A percentile compares a stretch with the other conserved stretches of the same genome.
Evolutionary conservation across 805 yeast species (phyloP).

Genomic region (Nakazawaea laoshanensis): DNA sequence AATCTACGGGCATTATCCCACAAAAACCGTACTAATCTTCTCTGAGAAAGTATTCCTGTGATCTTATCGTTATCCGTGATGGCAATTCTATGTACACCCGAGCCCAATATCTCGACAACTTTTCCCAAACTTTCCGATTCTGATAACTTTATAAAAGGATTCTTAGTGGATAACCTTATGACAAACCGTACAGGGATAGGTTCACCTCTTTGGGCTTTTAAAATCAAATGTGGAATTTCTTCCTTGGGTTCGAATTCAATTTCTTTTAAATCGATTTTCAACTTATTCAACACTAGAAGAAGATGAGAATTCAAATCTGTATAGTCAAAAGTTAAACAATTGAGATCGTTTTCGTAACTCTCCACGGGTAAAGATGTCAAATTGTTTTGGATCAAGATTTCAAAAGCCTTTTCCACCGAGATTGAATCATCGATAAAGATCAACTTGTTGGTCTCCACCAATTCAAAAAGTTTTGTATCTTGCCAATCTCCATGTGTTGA

Average conservation of each 20-base stretch:
- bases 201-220: slow-evolving; percentile 74
- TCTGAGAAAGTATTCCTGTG: slow-evolving; percentile 83
- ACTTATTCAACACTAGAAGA: slow-evolving; percentile 73
- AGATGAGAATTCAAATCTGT: slow-evolving; percentile 84
- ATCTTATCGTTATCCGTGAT: slow-evolving; percentile 49
- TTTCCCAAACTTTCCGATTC: slow-evolving; percentile 60
- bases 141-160: slow-evolving; percentile 74
- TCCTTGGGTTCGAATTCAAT: slow-evolving; percentile 25
- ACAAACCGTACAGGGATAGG: slow-evolving; percentile 91
- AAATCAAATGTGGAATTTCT: slow-evolving; percentile 32
- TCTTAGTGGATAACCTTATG: slow-evolving; percentile 75
- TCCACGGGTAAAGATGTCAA: slow-evolving; percentile 84
- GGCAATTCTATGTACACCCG: slow-evolving; percentile 92
- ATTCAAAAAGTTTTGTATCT: slow-evolving; percentile 58
- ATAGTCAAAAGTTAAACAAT: slow-evolving; percentile 85
- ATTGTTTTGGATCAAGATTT: slow-evolving; percentile 59
- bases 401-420: slow-evolving; percentile 85
- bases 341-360: slow-evolving; percentile 42
- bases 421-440: slow-evolving; percentile 56
- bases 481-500: slow-evolving; percentile 50
- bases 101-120: slow-evolving; percentile 84
- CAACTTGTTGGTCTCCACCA: slow-evolving; percentile 73
- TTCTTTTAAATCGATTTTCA: slow-evolving; percentile 29
- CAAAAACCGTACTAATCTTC: slow-evolving; percentile 73
- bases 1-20: slow-evolving; percentile 93